Conservation (phyloP, 2,329 filamentous ascomycete genomes). For the Apiospora sp. region DNA sequence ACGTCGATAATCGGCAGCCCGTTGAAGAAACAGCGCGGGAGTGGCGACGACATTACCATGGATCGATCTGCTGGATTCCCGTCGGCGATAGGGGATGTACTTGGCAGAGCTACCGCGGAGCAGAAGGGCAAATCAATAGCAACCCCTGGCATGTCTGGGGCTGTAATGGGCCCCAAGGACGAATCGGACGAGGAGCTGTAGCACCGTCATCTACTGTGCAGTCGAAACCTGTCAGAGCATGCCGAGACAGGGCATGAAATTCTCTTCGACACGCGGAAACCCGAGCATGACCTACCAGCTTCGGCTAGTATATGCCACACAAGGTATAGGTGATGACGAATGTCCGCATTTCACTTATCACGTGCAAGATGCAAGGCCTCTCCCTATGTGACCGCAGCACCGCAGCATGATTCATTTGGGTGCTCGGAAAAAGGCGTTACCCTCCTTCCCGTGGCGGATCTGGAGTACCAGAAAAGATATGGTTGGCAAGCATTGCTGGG, state of each 20-base stretch:
- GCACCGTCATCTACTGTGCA: not conserved
- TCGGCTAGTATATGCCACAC: not conserved
- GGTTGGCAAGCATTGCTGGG: slow-evolving; percentile 10
- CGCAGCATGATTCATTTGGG: not conserved
- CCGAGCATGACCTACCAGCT: not conserved
- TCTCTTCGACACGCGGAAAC: not conserved
- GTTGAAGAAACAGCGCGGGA: slow-evolving; percentile 78
- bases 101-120: slow-evolving; percentile 42
- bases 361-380: not conserved
- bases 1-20: slow-evolving; percentile 67
- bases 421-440: not conserved
- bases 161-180: slow-evolving; percentile 32
- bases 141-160: not conserved
- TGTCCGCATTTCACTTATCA: not conserved
- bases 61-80: slow-evolving; percentile 48
- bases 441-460: not conserved
- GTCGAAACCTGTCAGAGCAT: not conserved
- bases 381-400: not conserved
- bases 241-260: not conserved
- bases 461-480: slow-evolving; percentile 14
- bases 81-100: slow-evolving; percentile 50
- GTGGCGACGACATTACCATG: slow-evolving; percentile 58
- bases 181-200: slow-evolving; percentile 44
- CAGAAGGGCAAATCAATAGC: slow-evolving; percentile 33
- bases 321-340: not conserved